Evolutionary conservation across 2,329 filamentous ascomycete species (phyloP), one percentile per base, ranked within the genome.

Genomic region (Diaporthe ampelina): DNA sequence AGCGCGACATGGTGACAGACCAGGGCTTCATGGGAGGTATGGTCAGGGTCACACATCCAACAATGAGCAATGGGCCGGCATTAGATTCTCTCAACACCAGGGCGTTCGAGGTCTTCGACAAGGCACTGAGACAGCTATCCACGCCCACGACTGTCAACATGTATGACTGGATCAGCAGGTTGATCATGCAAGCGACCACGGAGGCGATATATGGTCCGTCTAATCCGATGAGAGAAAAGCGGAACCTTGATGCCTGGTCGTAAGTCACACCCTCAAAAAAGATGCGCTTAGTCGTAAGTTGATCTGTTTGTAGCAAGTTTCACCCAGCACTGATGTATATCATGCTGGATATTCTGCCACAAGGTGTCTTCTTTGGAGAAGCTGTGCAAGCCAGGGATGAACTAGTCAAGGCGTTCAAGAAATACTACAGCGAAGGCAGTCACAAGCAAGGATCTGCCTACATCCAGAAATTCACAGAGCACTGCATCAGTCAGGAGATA

Each of bases 251-350:
- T 17, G 69, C 67, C 4, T 75, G 72, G 75, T 52, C 58, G 76
- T 76, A 63, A 74, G 73, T 37, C 5, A 17, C n/a, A 0, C 54
- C 7, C 0, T 4, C 24, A 24, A n/a, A 24, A 1, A 15, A 0
- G 3, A 3, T 26, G 26, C 48, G 29, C 29, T 10, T 43, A 1
- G 7, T 43, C 15, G 8, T 26, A 8, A 5, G 17, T n/a, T 61
- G 13, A 29, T 7, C 43, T 56, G 0, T 24, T 26, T 15, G 9
- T n/a, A 77, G 72, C 13, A 73, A 65, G 26, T 76, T 70, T n/a
- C 74, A 77, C n/a, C 74, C 76, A 26, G 52, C 76, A 4, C 54
- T 77, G 1, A 77, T 77, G 76, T 78, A 70, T 58, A 74, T 77
- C 40, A 75, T 75, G 72, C 59, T 78, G 45, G 73, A 75, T 43